Percentiles rank a stretch among this genome's conserved stretches.
Evolutionary conservation across 139 green algal genomes (phyloP).

Genomic region (Diplosphaera chodatii): DNA sequence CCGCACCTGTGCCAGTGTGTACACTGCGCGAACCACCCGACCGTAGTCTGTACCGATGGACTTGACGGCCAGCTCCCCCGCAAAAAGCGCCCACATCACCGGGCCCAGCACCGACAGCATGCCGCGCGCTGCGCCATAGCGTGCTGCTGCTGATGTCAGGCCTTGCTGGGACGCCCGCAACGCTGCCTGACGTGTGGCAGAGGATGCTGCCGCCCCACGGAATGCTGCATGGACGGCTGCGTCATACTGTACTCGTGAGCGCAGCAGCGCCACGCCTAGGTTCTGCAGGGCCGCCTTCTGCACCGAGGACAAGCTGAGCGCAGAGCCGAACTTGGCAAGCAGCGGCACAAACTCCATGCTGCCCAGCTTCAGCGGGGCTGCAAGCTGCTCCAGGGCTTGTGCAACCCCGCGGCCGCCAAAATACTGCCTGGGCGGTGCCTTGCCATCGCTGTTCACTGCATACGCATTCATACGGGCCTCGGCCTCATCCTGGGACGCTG

Average conservation of each 20-base stretch:
- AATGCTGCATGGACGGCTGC: slow-evolving; percentile 24
- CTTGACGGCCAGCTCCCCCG: slow-evolving; percentile 61
- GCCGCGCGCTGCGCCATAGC: slow-evolving; percentile 57
- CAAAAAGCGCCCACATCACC: slow-evolving; percentile 73
- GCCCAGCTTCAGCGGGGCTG: slow-evolving; percentile 56
- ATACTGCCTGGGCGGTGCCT: not conserved
- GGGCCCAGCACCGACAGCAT: slow-evolving; percentile 60
- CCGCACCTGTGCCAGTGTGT: slow-evolving; percentile 66
- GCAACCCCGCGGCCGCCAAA: not conserved
- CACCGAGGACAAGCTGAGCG: slow-evolving; percentile 35
- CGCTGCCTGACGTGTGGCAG: not conserved
- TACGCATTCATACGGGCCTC: not conserved
- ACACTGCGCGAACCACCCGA: slow-evolving; percentile 61
- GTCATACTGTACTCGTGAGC: slow-evolving; percentile 44
- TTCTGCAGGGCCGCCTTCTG: slow-evolving; percentile 25
- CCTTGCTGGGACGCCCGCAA: slow-evolving; percentile 49
- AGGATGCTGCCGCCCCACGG: not conserved
- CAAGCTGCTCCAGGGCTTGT: slow-evolving; percentile 22
- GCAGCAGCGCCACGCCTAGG: slow-evolving; percentile 45
- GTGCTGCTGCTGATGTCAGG: slow-evolving; percentile 34
- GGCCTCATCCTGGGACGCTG: not conserved
- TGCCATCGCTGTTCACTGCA: not conserved
- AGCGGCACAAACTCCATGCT: slow-evolving; percentile 55
- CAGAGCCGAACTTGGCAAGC: slow-evolving; percentile 54
- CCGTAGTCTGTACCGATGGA: slow-evolving; percentile 74